phyloP scores from a whole-genome alignment of 2,329 filamentous ascomycete species.

The Mollisiaceae sp. region DNA sequence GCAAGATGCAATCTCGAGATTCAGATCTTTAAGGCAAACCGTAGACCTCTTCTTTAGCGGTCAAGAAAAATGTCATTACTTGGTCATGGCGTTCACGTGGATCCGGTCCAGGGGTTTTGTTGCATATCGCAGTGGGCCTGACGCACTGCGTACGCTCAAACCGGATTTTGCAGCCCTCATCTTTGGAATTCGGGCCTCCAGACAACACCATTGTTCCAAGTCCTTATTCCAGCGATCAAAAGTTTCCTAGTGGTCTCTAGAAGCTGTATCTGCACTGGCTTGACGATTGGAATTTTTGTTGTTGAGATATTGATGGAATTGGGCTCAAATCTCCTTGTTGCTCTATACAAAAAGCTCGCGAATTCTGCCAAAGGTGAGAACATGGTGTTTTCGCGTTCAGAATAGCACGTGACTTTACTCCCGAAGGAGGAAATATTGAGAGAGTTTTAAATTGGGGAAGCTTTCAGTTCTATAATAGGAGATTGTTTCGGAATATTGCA shows the following conservation, averaged over 20 bases:
- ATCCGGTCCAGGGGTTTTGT: too few species aligned
- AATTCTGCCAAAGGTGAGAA: background rate
- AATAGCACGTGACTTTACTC: background rate
- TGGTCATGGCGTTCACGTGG: too few species aligned
- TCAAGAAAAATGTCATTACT: too few species aligned
- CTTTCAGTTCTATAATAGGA: background rate
- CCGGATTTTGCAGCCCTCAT: too few species aligned
- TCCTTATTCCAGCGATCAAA: background rate
- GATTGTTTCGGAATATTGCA: background rate
- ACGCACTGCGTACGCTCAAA: too few species aligned
- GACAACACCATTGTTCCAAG: background rate
- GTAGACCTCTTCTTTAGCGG: too few species aligned
- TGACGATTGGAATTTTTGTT: background rate
- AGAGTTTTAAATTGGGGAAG: background rate
- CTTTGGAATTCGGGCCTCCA: too few species aligned
- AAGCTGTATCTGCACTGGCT: background rate
- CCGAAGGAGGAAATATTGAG: background rate
- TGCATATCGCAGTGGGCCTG: too few species aligned
- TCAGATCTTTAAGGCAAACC: too few species aligned
- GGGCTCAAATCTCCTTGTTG: background rate
- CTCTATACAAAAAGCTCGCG: background rate
- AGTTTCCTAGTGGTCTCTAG: background rate
- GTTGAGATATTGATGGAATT: background rate
- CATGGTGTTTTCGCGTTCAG: background rate
- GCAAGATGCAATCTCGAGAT: too few species aligned